These are phyloP conservation scores for Hyphopichia homilentoma DNA, from an alignment of 805 yeast genomes.

Conservation along the genomic window DNA sequence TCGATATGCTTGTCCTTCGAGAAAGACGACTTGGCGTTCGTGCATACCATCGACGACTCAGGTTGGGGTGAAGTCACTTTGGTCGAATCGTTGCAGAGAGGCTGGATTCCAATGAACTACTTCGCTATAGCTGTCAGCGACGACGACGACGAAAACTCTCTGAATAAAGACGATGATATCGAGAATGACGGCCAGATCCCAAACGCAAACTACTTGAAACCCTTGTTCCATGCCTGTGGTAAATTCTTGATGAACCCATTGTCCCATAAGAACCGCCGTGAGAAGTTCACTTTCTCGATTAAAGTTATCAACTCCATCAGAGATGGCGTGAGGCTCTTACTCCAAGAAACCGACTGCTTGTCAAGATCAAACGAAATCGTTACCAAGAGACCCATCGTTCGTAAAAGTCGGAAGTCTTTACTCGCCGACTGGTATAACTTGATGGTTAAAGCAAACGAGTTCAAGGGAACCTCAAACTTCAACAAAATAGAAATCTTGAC, in stretches of 20 bases:
- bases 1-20: slow-evolving; percentile 72
- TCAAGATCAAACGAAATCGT: slow-evolving; percentile 72
- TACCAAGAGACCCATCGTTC: slow-evolving; percentile 54
- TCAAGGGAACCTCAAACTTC: slow-evolving; percentile 57
- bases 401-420: slow-evolving; percentile 62
- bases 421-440: slow-evolving; percentile 79
- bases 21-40: slow-evolving; percentile 68
- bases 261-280: slow-evolving; percentile 39
- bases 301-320: slow-evolving; percentile 60
- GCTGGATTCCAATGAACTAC: slow-evolving; percentile 87
- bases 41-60: slow-evolving; percentile 72
- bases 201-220: slow-evolving; percentile 48
- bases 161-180: slow-evolving; percentile 14
- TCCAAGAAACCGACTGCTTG: slow-evolving; percentile 68
- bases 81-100: slow-evolving; percentile 57
- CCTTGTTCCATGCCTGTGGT: slow-evolving; percentile 60
- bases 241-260: slow-evolving; percentile 63
- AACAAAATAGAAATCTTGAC: slow-evolving; percentile 61
- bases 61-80: slow-evolving; percentile 89
- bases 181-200: slow-evolving; percentile 30
- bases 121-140: slow-evolving; percentile 47
- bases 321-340: slow-evolving; percentile 64
- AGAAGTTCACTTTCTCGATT: slow-evolving; percentile 51
- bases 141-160: slow-evolving; percentile 15
- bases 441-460: slow-evolving; percentile 73